Percentiles rank a stretch among this genome's conserved stretches.
Conservation (phyloP, 2,329 filamentous ascomycete genomes). For the Raffaelea deltoideospora region DNA sequence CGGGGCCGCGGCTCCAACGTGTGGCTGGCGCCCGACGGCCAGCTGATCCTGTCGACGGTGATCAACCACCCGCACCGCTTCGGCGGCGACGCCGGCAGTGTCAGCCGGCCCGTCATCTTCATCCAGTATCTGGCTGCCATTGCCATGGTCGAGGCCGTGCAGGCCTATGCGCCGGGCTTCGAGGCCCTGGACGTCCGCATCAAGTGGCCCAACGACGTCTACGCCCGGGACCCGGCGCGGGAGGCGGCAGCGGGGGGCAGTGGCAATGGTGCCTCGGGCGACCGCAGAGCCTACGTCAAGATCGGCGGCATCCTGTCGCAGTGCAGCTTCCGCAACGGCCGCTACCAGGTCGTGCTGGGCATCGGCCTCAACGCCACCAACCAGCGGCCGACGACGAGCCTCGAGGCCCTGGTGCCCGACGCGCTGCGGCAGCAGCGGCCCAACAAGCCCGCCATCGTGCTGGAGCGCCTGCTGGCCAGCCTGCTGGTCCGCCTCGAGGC, state of each 20-base stretch:
- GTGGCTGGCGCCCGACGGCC: constrained; percentile 82
- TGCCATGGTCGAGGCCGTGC: constrained; percentile 71
- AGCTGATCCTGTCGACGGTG: constrained; percentile 75
- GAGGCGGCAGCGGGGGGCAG: constrained; percentile 22
- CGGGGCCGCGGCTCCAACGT: constrained; percentile 84
- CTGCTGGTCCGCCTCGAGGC: constrained; percentile 66
- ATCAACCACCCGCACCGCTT: constrained; percentile 65
- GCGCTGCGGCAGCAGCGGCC: constrained; percentile 18
- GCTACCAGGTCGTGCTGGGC: constrained; percentile 76
- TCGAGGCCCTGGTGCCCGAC: constrained; percentile 54
- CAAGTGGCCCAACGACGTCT: constrained; percentile 98
- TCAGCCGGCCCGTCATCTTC: constrained; percentile 58
- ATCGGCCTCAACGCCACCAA: constrained; percentile 81
- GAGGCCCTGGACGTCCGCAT: constrained; percentile 62
- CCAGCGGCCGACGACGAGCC: constrained; percentile 68
- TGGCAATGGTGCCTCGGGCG: background rate
- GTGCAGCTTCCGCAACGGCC: constrained; percentile 59
- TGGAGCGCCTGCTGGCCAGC: constrained; percentile 69
- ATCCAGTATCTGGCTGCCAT: constrained; percentile 86
- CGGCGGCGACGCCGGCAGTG: too few relatives aligned
- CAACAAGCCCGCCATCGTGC: constrained; percentile 40
- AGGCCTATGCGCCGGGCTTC: constrained; percentile 65
- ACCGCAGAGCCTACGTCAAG: too few relatives aligned
- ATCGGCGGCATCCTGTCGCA: constrained; percentile 90
- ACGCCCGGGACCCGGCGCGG: constrained; percentile 49